These are phyloP conservation scores for Chlorella sp. DNA, from an alignment of 139 green algal species.

Conservation along the genomic window DNA sequence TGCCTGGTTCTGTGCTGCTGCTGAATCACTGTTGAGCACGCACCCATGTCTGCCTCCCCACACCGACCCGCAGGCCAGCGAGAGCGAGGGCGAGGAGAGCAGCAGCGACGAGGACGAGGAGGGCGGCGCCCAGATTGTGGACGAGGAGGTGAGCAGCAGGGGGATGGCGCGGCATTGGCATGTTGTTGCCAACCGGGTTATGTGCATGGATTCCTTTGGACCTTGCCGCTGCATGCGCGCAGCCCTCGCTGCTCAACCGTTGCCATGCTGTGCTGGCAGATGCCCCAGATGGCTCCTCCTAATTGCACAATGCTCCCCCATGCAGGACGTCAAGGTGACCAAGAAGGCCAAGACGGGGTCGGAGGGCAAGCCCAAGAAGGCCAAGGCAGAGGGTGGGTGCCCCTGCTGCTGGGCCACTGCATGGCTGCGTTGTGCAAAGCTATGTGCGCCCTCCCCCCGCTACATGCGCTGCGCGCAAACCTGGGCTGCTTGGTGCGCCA, in stretches of 20 bases:
- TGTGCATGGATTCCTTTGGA: too few relatives aligned
- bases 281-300: too few relatives aligned
- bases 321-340: conserved; percentile 28
- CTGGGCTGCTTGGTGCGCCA: too few relatives aligned
- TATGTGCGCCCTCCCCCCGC: too few relatives aligned
- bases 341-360: conserved; percentile 42
- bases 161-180: too few relatives aligned
- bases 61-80: conserved; percentile 39
- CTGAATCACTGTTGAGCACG: background rate
- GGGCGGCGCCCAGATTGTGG: conserved; percentile 54
- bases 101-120: conserved; percentile 38
- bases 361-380: conserved; percentile 39
- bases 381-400: conserved; percentile 12
- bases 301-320: background rate
- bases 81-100: conserved; percentile 56
- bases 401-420: too few relatives aligned
- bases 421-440: too few relatives aligned
- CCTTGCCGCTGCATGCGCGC: too few relatives aligned
- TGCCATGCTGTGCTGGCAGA: background rate
- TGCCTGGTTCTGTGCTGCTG: too few relatives aligned
- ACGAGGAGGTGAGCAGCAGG: conserved; percentile 39
- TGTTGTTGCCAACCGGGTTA: too few relatives aligned
- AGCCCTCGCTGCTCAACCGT: too few relatives aligned
- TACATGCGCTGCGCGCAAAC: too few relatives aligned
- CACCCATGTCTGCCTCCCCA: background rate